Evolutionary conservation across 257 asterid genomes (phyloP).

Genomic region (Linaria vulgaris): DNA sequence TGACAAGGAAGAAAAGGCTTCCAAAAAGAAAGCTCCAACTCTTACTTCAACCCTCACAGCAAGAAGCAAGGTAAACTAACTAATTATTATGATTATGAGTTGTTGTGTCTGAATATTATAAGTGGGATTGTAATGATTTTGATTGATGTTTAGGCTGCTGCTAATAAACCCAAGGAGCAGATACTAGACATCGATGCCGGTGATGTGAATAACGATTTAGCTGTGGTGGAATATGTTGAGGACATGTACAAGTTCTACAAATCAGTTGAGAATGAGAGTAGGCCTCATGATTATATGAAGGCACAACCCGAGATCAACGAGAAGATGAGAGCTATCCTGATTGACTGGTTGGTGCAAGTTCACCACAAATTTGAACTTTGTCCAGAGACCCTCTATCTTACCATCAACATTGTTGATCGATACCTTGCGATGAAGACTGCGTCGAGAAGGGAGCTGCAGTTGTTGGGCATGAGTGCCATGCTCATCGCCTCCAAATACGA

Average conservation of each 20-base stretch:
- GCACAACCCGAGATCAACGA: conserved; percentile 73
- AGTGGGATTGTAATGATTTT: too few species aligned
- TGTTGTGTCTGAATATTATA: background rate
- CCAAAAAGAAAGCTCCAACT: conserved; percentile 59
- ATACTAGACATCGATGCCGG: conserved; percentile 75
- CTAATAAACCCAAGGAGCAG: conserved; percentile 39
- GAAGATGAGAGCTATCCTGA: conserved; percentile 77
- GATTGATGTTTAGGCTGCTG: too few species aligned
- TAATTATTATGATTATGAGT: too few species aligned
- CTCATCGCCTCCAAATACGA: conserved; percentile 91
- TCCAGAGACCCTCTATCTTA: conserved; percentile 80
- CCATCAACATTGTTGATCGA: conserved; percentile 76
- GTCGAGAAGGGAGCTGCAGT: conserved; percentile 65
- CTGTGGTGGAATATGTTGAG: conserved; percentile 82
- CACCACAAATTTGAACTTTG: conserved; percentile 81
- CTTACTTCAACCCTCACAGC: conserved; percentile 82
- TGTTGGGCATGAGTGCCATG: conserved; percentile 78
- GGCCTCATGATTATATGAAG: conserved; percentile 64
- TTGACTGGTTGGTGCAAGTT: conserved; percentile 88
- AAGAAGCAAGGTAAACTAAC: conserved; percentile 91
- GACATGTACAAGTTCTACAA: conserved; percentile 81
- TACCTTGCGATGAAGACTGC: conserved; percentile 52
- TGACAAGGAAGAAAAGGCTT: conserved; percentile 37
- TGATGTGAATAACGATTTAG: conserved; percentile 69
- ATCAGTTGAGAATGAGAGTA: conserved; percentile 70